Percentiles rank a stretch among this genome's conserved stretches.
Evolutionary conservation across 1,284 basidiomycete species (phyloP).

Genomic region (Phaffia rhodozyma): DNA sequence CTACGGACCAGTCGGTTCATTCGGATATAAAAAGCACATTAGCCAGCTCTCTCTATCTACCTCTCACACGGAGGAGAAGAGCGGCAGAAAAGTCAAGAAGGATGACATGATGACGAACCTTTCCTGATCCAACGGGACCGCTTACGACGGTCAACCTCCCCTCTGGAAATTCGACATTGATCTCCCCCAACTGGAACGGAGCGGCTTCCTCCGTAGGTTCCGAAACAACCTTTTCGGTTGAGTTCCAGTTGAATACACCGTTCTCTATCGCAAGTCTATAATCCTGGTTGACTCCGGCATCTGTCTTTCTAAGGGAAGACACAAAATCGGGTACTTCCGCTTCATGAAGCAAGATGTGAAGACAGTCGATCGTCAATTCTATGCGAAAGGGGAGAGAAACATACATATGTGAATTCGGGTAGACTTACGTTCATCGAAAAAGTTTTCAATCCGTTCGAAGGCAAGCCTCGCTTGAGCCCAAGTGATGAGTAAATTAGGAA

Average conservation of each 20-base stretch:
- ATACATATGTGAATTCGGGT: neutral
- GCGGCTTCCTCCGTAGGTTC: slow-evolving; percentile 28
- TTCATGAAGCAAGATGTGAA: slow-evolving; percentile 26
- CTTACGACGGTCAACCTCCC: slow-evolving; percentile 44
- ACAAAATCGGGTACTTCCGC: slow-evolving; percentile 5
- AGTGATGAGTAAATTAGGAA: slow-evolving; percentile 32
- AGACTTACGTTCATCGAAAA: slow-evolving; percentile 3
- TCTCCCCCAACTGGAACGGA: slow-evolving; percentile 69
- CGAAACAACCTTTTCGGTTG: slow-evolving; percentile 31
- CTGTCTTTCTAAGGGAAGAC: slow-evolving; percentile 41
- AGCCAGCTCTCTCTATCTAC: neutral
- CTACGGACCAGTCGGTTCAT: slow-evolving; percentile 44
- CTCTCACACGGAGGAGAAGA: neutral
- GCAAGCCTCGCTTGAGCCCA: slow-evolving; percentile 29
- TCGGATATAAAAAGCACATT: neutral
- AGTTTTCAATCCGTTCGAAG: slow-evolving; percentile 25
- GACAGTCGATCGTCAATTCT: neutral
- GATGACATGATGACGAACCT: slow-evolving; percentile 17
- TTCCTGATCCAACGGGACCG: slow-evolving; percentile 42
- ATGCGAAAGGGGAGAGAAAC: neutral
- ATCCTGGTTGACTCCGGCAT: slow-evolving; percentile 20
- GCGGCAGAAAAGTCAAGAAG: too few species aligned
- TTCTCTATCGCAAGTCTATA: slow-evolving; percentile 36
- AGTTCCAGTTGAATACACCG: slow-evolving; percentile 25
- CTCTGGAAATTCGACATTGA: slow-evolving; percentile 63